Evolutionary conservation across 495 filamentous ascomycete species (phyloP).

Genomic region (Tuber aestivum): DNA sequence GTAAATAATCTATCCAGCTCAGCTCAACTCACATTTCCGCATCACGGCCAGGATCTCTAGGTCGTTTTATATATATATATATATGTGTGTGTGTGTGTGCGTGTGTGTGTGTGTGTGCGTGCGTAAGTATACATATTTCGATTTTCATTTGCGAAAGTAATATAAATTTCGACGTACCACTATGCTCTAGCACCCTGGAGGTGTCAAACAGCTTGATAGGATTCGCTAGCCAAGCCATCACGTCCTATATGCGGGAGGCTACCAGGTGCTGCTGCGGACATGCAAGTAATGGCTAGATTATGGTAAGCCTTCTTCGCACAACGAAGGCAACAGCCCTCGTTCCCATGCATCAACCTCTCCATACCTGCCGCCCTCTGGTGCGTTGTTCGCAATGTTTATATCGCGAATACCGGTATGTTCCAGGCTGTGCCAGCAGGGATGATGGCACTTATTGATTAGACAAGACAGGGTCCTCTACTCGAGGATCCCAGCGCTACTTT

Average conservation of each 20-base stretch:
- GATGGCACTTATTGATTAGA: neutral
- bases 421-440: neutral
- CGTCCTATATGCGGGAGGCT: neutral
- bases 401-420: neutral
- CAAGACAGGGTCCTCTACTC: neutral
- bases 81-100: no score
- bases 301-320: constrained; percentile 2
- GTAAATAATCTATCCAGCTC: neutral
- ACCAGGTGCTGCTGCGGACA: neutral
- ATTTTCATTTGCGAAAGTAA: neutral
- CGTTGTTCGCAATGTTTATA: neutral
- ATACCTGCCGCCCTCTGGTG: neutral
- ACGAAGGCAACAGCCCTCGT: neutral
- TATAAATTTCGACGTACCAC: neutral
- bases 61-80: neutral
- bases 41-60: neutral
- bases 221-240: neutral
- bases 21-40: neutral
- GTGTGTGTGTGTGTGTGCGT: no score
- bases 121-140: constrained; percentile 4
- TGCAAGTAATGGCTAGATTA: neutral
- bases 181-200: neutral
- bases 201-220: neutral
- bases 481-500: neutral
- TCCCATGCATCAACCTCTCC: neutral